Percentiles rank a stretch among this genome's conserved stretches.
These are phyloP conservation scores for Mycogone perniciosa DNA, from an alignment of 2,329 filamentous ascomycete species.

Conservation along the genomic window DNA sequence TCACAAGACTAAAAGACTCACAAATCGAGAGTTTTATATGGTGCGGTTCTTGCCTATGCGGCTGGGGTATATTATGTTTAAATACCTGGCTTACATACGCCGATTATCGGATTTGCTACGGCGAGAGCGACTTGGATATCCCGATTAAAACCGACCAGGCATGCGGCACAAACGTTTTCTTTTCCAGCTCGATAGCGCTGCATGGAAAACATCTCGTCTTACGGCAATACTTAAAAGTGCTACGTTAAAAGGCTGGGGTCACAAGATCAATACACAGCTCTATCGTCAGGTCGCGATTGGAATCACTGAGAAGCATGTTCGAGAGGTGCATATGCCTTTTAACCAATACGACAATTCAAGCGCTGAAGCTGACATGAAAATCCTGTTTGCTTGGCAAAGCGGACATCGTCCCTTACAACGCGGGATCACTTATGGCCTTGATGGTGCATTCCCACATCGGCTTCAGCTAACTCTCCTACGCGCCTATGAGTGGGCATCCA, in stretches of 20 bases:
- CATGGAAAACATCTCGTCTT: neutral
- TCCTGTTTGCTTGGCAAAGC: constrained; percentile 15
- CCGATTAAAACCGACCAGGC: neutral
- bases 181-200: neutral
- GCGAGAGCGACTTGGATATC: neutral
- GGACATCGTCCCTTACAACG: constrained; percentile 14
- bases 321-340: neutral
- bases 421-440: constrained; percentile 14
- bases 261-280: neutral
- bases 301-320: constrained; percentile 13
- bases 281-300: constrained; percentile 10
- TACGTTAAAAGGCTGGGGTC: neutral
- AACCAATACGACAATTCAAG: constrained; percentile 10
- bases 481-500: constrained; percentile 8
- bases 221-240: neutral
- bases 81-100: neutral
- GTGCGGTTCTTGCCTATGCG: neutral
- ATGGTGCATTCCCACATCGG: constrained; percentile 12
- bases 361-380: constrained; percentile 1
- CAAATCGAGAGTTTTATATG: neutral
- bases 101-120: neutral
- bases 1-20: neutral
- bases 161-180: neutral
- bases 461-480: constrained; percentile 11
- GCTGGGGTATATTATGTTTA: neutral